Base-by-base conservation (phyloP, 352 stramenopile species). In the Globisporangium irregulare region DNA sequence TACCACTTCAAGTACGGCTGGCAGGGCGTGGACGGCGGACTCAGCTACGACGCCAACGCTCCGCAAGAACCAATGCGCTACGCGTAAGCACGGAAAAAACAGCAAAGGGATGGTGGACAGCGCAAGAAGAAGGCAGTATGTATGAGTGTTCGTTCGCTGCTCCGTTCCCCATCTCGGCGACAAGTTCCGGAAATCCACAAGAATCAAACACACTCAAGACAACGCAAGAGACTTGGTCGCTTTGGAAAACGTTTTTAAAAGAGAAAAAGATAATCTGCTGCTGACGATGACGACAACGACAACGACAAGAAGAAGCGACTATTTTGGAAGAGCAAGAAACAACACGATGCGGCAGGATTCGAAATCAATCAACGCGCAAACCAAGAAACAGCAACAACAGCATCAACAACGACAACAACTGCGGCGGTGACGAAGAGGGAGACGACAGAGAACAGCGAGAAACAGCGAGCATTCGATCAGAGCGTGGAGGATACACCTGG, bases 1-100 rank as follows among this genome's bases (percentile, higher is more conserved):
- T 91, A 93, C 70, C 86, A 91, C 70, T 93, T 88, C 71, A 92
- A 93, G 72, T 92, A 91, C 68, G 86, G 86, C 57, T 93, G 86
- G 86, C 83, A 93, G 66, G 81, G 78, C 27, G 76, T 88, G 55
- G 85, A 87, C 51, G 57, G 58, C 7, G 64, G 76, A 15, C 72
- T 81, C 60, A 62, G 59, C 38, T 81, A 79, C 59, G 70, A 68
- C 51, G 43, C 64, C 18, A 62, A 61, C 29, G 46, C 43, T 54
- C 54, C 51, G 38, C 67, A 67, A 55, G 67, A 68, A 15, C 27
- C 54, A 38, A 72, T 72, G 67, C 59, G 34, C 22, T 72, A 67
- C 36, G 59, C 59, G 25, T 72, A 72, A 64, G 46, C 41, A 62
- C 43, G 2, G 4, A 5, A 24, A 2, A 43, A 46, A 25, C 36